Base-by-base conservation (phyloP, 2,329 filamentous ascomycete genomes). In the Verticillium albo-atrum region DNA sequence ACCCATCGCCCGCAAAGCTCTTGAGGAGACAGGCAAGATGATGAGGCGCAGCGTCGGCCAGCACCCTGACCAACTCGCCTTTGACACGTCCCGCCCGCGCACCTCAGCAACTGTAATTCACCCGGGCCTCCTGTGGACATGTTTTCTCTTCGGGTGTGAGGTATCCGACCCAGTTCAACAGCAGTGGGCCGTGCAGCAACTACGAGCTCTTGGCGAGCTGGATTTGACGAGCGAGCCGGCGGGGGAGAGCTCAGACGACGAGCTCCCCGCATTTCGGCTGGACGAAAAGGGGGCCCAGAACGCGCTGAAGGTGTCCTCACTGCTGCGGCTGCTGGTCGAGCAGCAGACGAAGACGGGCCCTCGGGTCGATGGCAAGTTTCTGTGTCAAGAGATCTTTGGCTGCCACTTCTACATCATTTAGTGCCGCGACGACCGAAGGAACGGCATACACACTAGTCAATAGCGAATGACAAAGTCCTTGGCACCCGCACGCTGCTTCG, bases 81-180 rank as follows among this genome's bases (percentile, higher is more conserved):
- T 54, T 20, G 53, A 54, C 28, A 10, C n/a, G 6, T 3, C 14
- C n/a, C 7, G 32, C 28, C 14, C 14, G 28, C n/a, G 53, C n/a
- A 54, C 53, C 15, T n/a, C 28, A 9, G 27, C 27, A 28, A 54
- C 32, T 28, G 53, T 54, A 14, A 54, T 54, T n/a, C 53, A 54
- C 53, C 53, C 53, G 14, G 53, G 53, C n/a, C 53, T 54, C 28
- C 12, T 54, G 53, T 54, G 53, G 53, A 54, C 53, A 28, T 54
- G 53, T 17, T 54, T 54, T 30, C 26, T 54, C 30, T 54, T 30
- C 28, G 53, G 53, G 28, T 54, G 53, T 14, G 53, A 54, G 53
- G 53, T 54, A n/a, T n/a, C 27, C 2, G 53, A 54, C n/a, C 53
- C 53, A 4, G 30, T 54, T 3, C 53, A 54, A 28, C 53, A 54